Evolutionary conservation across 2,329 filamentous ascomycete genomes (phyloP), one percentile per base, ranked within the genome.

Genomic region (Aspergillus arachidicola): DNA sequence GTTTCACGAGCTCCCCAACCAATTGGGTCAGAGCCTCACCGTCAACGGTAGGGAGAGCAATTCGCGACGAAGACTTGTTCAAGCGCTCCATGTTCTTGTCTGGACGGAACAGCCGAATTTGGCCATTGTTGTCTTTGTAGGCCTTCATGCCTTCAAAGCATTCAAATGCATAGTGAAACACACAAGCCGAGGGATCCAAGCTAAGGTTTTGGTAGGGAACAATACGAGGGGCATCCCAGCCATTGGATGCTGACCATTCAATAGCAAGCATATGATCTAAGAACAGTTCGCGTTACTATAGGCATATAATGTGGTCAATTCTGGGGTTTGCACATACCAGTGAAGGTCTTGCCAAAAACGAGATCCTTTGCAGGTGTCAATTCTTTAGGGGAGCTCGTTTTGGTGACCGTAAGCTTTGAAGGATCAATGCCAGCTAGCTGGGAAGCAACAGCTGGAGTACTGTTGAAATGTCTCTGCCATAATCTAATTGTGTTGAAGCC

Each of bases 61-160:
- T 98, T 69, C 95, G 91, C 45, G 92, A 88, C 56, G 92, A 88
- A 2, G 94, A 97, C 79, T 91, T 92, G 85, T 98, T 99, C 80
- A 99, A 82, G 65, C 95, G 91, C 68, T 85, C 89, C 94, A 98
- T 98, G 84, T 99, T 99, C 86, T 88, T 95, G 78, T 96, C 91
- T 2, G 95, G 95, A 38, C 95, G 88, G 86, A 99, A 99, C 60
- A 99, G 84, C 60, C 94, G 89, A 70, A 97, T 87, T 64, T 89
- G 82, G 71, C 92, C 92, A 50, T 87, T 77, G 73, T 86, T 87
- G 82, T 96, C 93, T 80, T 94, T 96, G 86, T 99, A 99, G 64
- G 95, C 95, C 84, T 99, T 99, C 93, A 98, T 97, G 71, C 95
- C 95, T 84, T 99, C 95, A 80, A 99, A 99, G 79, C 91, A 95